Percentiles rank a stretch among this genome's conserved stretches.
These are phyloP conservation scores for Penicillium atrosanguineum DNA, from an alignment of 495 filamentous ascomycete species.

Conservation along the genomic window DNA sequence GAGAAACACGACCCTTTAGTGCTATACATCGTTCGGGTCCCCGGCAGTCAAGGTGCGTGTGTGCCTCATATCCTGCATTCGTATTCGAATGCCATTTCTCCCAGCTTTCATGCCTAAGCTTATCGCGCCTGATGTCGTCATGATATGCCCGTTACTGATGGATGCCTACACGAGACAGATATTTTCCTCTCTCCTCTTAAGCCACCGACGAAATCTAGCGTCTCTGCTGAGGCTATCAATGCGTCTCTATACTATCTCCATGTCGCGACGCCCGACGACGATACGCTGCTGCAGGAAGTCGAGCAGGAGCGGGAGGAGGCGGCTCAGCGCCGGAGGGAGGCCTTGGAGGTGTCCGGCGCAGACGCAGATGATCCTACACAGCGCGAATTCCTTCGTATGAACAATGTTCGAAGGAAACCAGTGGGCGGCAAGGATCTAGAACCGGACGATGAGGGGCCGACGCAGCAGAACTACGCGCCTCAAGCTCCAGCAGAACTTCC, in stretches of 20 bases:
- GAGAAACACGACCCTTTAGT: slow-evolving; percentile 63
- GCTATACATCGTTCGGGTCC: slow-evolving; percentile 89
- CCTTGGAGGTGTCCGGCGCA: slow-evolving; percentile 19
- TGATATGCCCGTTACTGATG: slow-evolving; percentile 19
- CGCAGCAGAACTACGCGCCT: slow-evolving; percentile 14
- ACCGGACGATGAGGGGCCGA: slow-evolving; percentile 10
- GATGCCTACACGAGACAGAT: slow-evolving; percentile 50
- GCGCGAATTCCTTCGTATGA: slow-evolving; percentile 36
- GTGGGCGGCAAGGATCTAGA: slow-evolving; percentile 19
- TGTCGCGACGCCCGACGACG: slow-evolving; percentile 63
- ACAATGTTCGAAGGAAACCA: slow-evolving; percentile 44
- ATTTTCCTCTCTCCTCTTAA: slow-evolving; percentile 91
- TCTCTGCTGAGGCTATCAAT: slow-evolving; percentile 82
- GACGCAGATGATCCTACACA: slow-evolving; percentile 25
- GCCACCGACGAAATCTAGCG: slow-evolving; percentile 74
- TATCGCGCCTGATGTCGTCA: slow-evolving; percentile 4
- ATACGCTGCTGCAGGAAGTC: slow-evolving; percentile 47
- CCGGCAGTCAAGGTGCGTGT: slow-evolving; percentile 76
- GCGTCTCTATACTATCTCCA: slow-evolving; percentile 91
- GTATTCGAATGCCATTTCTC: not conserved
- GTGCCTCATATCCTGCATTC: not conserved
- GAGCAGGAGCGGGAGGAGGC: slow-evolving; percentile 40
- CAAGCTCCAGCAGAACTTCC: not conserved
- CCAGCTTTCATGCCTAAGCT: not conserved
- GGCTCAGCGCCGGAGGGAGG: slow-evolving; percentile 46